These are phyloP conservation scores for Russula compacta DNA, from an alignment of 768 basidiomycete genomes.

Conservation along the genomic window DNA sequence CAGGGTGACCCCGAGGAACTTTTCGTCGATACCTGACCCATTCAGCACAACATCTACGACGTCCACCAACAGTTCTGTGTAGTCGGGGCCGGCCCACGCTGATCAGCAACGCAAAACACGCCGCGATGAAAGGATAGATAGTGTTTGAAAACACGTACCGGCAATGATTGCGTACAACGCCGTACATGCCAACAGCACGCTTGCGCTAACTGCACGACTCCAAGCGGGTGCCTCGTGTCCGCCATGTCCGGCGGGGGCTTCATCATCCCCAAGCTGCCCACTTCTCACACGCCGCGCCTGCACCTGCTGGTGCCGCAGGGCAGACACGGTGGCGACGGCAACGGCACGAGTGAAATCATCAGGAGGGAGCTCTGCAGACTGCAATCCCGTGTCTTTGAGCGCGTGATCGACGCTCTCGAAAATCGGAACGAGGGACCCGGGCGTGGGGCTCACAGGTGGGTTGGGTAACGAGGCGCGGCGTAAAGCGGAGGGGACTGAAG, in stretches of 20 bases:
- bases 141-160: slow-evolving; percentile 43
- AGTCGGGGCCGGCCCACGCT: too few species aligned
- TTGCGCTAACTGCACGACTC: slow-evolving; percentile 85
- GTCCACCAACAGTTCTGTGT: slow-evolving; percentile 80
- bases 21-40: slow-evolving; percentile 91
- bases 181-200: slow-evolving; percentile 83
- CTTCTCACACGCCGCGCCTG: slow-evolving; percentile 37
- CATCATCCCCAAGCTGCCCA: slow-evolving; percentile 34
- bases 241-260: slow-evolving; percentile 49
- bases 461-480: slow-evolving; percentile 50
- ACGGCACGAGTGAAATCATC: slow-evolving; percentile 93
- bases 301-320: slow-evolving; percentile 73
- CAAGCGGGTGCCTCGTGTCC: slow-evolving; percentile 96
- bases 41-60: slow-evolving; percentile 91
- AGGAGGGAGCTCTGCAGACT: slow-evolving; percentile 48
- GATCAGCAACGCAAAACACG: not conserved
- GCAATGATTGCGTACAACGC: slow-evolving; percentile 92
- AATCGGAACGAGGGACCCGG: slow-evolving; percentile 47
- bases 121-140: not conserved
- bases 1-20: slow-evolving; percentile 92
- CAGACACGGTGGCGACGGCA: slow-evolving; percentile 88
- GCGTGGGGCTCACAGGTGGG: slow-evolving; percentile 26
- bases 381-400: slow-evolving; percentile 49
- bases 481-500: not conserved
- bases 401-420: slow-evolving; percentile 73